Percentiles rank a stretch among this genome's conserved stretches.
These are phyloP conservation scores for Meredithiella fracta DNA, from an alignment of 2,329 filamentous ascomycete genomes.

Conservation along the genomic window DNA sequence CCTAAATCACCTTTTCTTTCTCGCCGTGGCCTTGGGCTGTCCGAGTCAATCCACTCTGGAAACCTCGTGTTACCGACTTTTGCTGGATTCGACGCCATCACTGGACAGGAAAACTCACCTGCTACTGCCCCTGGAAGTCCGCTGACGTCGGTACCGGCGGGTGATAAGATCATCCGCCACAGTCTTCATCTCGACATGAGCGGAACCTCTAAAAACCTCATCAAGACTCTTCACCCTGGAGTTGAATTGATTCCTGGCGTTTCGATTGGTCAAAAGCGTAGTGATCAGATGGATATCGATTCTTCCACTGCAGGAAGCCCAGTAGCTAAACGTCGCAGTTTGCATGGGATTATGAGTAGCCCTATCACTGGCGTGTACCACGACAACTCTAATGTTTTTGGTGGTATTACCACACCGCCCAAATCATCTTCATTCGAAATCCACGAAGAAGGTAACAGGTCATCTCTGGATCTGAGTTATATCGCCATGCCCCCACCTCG, in stretches of 20 bases:
- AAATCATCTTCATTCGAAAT: slow-evolving; percentile 17
- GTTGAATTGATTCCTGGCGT: slow-evolving; percentile 12
- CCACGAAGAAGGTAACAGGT: slow-evolving; percentile 22
- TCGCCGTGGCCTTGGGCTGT: slow-evolving; percentile 47
- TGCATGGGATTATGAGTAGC: slow-evolving; percentile 44
- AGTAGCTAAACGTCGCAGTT: slow-evolving; percentile 75
- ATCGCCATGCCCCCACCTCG: slow-evolving; percentile 20
- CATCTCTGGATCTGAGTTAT: slow-evolving; percentile 21
- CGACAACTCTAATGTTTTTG: slow-evolving; percentile 53
- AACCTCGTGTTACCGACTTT: slow-evolving; percentile 39
- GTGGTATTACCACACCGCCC: slow-evolving; percentile 21
- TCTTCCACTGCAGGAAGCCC: slow-evolving; percentile 65
- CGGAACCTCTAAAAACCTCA: slow-evolving; percentile 4
- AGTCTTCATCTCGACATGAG: slow-evolving; percentile 32
- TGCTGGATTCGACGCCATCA: slow-evolving; percentile 13
- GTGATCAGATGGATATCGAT: slow-evolving; percentile 82
- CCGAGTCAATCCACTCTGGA: slow-evolving; percentile 50
- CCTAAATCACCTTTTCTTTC: slow-evolving; percentile 58
- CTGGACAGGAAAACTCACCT: slow-evolving; percentile 27
- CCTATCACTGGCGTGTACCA: slow-evolving; percentile 23
- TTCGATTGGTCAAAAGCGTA: slow-evolving; percentile 42
- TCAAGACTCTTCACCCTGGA: slow-evolving; percentile 3
- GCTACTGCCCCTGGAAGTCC: slow-evolving; percentile 23
- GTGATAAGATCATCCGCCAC: slow-evolving; percentile 35
- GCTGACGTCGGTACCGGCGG: slow-evolving; percentile 24